Base-by-base conservation (phyloP, 2,329 filamentous ascomycete species). In the Dendryphion nanum region DNA sequence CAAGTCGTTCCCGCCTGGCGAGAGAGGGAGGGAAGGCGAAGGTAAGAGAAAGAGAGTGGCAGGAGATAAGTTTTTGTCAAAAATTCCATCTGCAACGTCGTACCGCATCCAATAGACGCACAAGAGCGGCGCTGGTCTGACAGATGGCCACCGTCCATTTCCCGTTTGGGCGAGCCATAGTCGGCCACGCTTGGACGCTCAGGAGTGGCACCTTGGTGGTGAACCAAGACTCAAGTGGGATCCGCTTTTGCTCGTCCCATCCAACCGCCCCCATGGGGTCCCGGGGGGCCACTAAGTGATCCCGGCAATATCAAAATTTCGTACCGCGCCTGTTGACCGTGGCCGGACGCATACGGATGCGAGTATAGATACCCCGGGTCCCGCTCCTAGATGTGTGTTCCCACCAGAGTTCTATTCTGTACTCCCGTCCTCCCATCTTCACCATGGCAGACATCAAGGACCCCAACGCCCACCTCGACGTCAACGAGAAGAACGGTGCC, bases 201-300 rank as follows among this genome's bases (percentile, higher is more conserved):
- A 42, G 40, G 43, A n/a, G n/a, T n/a, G n/a, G n/a, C n/a, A n/a
- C n/a, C n/a, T n/a, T 37, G 44, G 48, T 30, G 15, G 13, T 10
- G 13, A 30, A 30, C 32, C 39, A 47, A 38, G 41, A 48, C 48
- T 58, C 48, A 59, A 59, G 57, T 44, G 45, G 15, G 47, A 50
- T 51, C 50, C 50, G 52, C 50, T 45, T 30, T 33, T 13, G 18
- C 48, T 47, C 43, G 49, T 54, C 48, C 53, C 59, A 43, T 62
- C 51, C 51, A 57, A 58, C 59, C 57, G 53, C 51, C 60, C 53
- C 61, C 60, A 62, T 57, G 60, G 61, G 60, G 59, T 48, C 43
- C 51, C 41, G 47, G 37, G 30, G 34, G 41, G 39, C 46, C 47
- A 39, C 42, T 50, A 50, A 35, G 17, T 30, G 28, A 47, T 37